Evolutionary conservation across 495 filamentous ascomycete genomes (phyloP).

Genomic region (Penicilliopsis zonata): DNA sequence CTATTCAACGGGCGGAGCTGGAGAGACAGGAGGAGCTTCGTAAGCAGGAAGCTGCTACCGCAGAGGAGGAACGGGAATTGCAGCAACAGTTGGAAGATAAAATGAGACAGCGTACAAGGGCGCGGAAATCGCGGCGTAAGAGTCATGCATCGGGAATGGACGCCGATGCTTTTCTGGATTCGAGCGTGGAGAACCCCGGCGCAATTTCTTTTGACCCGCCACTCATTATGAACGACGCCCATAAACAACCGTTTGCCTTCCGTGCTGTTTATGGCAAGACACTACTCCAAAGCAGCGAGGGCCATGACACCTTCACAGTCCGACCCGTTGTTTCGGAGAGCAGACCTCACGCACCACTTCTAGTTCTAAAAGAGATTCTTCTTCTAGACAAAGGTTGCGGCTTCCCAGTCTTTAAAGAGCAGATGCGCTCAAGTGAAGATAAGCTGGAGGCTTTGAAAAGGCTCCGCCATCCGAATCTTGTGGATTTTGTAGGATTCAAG

Average conservation of each 20-base stretch:
- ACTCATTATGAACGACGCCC: slow-evolving; percentile 44
- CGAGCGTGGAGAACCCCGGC: slow-evolving; percentile 26
- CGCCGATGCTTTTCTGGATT: slow-evolving; percentile 15
- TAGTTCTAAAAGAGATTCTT: slow-evolving; percentile 54
- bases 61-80: slow-evolving; percentile 64
- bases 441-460: slow-evolving; percentile 61
- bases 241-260: slow-evolving; percentile 46
- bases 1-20: slow-evolving; percentile 39
- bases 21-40: slow-evolving; percentile 39
- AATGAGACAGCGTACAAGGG: slow-evolving; percentile 38
- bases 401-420: slow-evolving; percentile 39
- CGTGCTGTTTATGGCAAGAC: slow-evolving; percentile 52
- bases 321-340: slow-evolving; percentile 46
- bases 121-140: slow-evolving; percentile 22
- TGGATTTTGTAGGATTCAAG: slow-evolving; percentile 70
- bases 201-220: slow-evolving; percentile 60
- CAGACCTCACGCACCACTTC: slow-evolving; percentile 36
- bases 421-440: slow-evolving; percentile 53
- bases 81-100: slow-evolving; percentile 69
- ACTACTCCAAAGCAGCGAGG: slow-evolving; percentile 41
- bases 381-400: slow-evolving; percentile 22
- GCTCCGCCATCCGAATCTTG: slow-evolving; percentile 63
- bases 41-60: slow-evolving; percentile 41
- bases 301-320: slow-evolving; percentile 53
- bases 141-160: slow-evolving; percentile 26